These are phyloP conservation scores for Hyaloscypha bicolor DNA, from an alignment of 495 filamentous ascomycete species.

Conservation along the genomic window DNA sequence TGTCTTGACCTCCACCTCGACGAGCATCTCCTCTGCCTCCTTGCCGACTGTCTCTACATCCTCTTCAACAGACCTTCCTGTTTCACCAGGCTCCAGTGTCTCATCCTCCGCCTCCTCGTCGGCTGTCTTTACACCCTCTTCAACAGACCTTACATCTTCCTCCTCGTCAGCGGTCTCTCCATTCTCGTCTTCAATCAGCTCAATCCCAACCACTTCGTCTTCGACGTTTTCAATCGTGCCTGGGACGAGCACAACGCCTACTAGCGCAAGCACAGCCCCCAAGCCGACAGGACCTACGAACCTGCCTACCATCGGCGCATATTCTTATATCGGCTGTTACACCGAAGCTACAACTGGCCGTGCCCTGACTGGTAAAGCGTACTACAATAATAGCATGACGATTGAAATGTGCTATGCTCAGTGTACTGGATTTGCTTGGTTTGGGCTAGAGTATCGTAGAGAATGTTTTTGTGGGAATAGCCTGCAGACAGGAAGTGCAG, in stretches of 20 bases:
- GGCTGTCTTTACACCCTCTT: too few relatives aligned
- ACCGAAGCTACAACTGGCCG: constrained; percentile 32
- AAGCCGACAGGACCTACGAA: too few relatives aligned
- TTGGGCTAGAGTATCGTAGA: constrained; percentile 40
- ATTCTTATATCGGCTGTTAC: constrained; percentile 31
- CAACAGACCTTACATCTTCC: too few relatives aligned
- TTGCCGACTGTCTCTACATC: constrained; percentile 5
- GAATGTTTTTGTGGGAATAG: constrained; percentile 40
- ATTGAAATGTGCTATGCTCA: constrained; percentile 37
- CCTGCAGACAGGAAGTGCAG: constrained; percentile 10
- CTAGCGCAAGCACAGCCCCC: too few relatives aligned
- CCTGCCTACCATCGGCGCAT: constrained; percentile 14
- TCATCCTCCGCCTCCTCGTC: too few relatives aligned
- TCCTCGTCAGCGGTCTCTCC: too few relatives aligned
- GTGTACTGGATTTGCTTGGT: constrained; percentile 35
- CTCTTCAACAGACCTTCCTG: too few relatives aligned
- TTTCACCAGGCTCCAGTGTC: too few relatives aligned
- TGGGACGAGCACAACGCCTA: too few relatives aligned
- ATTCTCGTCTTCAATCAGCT: too few relatives aligned
- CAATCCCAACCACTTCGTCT: too few relatives aligned
- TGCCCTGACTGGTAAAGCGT: constrained; percentile 22
- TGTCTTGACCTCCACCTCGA: constrained; percentile 1
- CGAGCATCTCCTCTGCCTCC: constrained; percentile 8
- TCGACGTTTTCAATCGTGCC: too few relatives aligned
- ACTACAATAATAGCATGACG: constrained; percentile 34